Conservation (phyloP, 2,329 filamentous ascomycete genomes). For the Lecanosticta acicola region DNA sequence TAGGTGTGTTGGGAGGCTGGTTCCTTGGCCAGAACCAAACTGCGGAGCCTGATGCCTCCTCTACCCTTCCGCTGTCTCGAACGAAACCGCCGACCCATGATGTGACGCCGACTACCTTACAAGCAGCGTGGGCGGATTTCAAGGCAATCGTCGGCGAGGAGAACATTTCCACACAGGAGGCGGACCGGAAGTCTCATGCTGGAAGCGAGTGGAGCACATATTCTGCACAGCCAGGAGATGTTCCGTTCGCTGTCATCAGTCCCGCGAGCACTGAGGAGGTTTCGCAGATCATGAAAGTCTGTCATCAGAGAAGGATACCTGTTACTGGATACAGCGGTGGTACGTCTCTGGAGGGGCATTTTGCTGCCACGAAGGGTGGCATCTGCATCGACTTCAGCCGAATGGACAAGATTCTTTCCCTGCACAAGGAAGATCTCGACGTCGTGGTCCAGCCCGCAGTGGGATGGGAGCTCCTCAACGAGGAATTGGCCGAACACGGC, state of each 20-base stretch:
- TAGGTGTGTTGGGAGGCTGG: slow-evolving; percentile 50
- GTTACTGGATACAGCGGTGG: slow-evolving; percentile 84
- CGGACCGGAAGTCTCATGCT: slow-evolving; percentile 52
- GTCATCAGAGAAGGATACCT: slow-evolving; percentile 72
- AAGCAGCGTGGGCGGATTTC: slow-evolving; percentile 61
- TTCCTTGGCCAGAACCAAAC: slow-evolving; percentile 50
- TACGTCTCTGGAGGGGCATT: slow-evolving; percentile 85
- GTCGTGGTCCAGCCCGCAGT: slow-evolving; percentile 60
- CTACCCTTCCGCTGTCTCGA: slow-evolving; percentile 51
- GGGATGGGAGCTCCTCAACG: slow-evolving; percentile 81
- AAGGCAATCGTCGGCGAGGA: slow-evolving; percentile 56
- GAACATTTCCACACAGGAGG: slow-evolving; percentile 54
- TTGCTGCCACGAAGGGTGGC: slow-evolving; percentile 73
- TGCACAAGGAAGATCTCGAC: slow-evolving; percentile 66
- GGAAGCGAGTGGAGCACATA: slow-evolving; percentile 61
- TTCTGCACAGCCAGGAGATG: slow-evolving; percentile 36
- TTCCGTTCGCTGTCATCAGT: slow-evolving; percentile 62
- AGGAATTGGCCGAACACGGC: slow-evolving; percentile 62
- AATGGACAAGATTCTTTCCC: slow-evolving; percentile 73
- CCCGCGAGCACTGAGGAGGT: slow-evolving; percentile 76
- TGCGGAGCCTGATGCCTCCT: slow-evolving; percentile 41
- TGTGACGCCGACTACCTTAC: slow-evolving; percentile 51
- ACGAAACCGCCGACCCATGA: slow-evolving; percentile 50
- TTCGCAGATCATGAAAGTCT: slow-evolving; percentile 80
- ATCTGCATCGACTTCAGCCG: slow-evolving; percentile 79